Base-by-base conservation (phyloP, 2,329 filamentous ascomycete genomes). In the Aspergillus bombycis region DNA sequence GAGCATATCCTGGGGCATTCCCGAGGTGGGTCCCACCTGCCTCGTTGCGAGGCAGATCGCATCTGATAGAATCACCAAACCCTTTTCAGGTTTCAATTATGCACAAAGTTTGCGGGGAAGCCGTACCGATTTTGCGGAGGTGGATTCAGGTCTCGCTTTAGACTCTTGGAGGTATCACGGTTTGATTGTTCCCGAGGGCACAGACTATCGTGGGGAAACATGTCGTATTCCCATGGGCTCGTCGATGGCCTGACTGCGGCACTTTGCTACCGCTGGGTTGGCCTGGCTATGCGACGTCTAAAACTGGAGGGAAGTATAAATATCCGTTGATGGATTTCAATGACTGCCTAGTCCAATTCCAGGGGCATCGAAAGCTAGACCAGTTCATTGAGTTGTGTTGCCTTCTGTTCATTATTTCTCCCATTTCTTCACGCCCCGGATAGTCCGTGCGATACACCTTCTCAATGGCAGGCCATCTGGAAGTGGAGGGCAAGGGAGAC, bases 401-500 rank as follows among this genome's bases (percentile, higher is more conserved):
- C 26, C 23, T 50, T 28, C 46, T 30, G 26, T 50, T 50, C 23
- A 19, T n/a, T 2, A 28, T 19, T 30, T 30, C 23, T 28, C n/a
- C 4, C 4, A 11, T n/a, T 32, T 28, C 26, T 32, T n/a, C 30
- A 30, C 26, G 32, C 48, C 34, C 30, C 5, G 14, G 26, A 6
- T 46, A 30, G 46, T 28, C 8, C 14, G 46, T 23, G 30, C 32
- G 9, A 23, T 11, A 54, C 30, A 53, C 16, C n/a, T 32, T 30
- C 26, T 30, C 28, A 21, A 54, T 54, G 52, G 11, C 52, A 36
- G n/a, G 32, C 11, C 30, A 28, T 14, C 19, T 54, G 5, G 52
- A 54, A 16, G 6, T 36, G 11, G 52, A 64, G n/a, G 21, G 34
- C 21, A 63, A 64, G 19, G 61, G 63, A 38, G 68, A 64, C 6